Percentiles rank a stretch among this genome's conserved stretches.
Conservation (phyloP, 805 yeast genomes). For the Monosporozyma siamensis region DNA sequence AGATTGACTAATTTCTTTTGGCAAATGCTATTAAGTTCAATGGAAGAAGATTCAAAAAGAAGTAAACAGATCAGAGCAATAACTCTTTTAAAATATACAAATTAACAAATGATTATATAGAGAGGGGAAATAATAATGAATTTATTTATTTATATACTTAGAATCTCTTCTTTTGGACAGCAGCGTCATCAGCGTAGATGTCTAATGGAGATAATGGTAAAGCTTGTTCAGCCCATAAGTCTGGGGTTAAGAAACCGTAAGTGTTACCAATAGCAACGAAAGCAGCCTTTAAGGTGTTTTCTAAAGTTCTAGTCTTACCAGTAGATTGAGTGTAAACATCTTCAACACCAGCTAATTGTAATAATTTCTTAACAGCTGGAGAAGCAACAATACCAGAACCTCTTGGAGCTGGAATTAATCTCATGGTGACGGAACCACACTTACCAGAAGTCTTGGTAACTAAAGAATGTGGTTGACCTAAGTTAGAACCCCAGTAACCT, state of each 20-base stretch:
- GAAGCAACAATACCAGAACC: conserved; percentile 99
- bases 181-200: conserved; percentile 79
- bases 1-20: no score
- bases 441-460: conserved; percentile 98
- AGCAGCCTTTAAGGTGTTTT: conserved; percentile 99
- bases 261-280: conserved; percentile 99
- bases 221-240: conserved; percentile 88
- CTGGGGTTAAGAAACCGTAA: conserved; percentile 99
- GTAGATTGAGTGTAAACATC: conserved; percentile 98
- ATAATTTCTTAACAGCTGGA: conserved; percentile 97
- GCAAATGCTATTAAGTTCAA: no score
- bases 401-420: conserved; percentile 99
- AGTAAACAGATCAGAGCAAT: no score
- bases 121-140: no score
- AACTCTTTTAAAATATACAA: neutral
- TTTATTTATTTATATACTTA: conserved; percentile 32
- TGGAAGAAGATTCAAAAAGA: no score
- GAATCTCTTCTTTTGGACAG: conserved; percentile 66
- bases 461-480: conserved; percentile 99
- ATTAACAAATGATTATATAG: neutral
- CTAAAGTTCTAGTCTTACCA: conserved; percentile 99
- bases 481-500: conserved; percentile 99
- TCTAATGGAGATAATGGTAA: conserved; percentile 91
- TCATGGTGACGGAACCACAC: conserved; percentile 98
- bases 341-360: conserved; percentile 99